These are phyloP conservation scores for Pichia sp. DNA, from an alignment of 1,139 yeast species.

Conservation along the genomic window DNA sequence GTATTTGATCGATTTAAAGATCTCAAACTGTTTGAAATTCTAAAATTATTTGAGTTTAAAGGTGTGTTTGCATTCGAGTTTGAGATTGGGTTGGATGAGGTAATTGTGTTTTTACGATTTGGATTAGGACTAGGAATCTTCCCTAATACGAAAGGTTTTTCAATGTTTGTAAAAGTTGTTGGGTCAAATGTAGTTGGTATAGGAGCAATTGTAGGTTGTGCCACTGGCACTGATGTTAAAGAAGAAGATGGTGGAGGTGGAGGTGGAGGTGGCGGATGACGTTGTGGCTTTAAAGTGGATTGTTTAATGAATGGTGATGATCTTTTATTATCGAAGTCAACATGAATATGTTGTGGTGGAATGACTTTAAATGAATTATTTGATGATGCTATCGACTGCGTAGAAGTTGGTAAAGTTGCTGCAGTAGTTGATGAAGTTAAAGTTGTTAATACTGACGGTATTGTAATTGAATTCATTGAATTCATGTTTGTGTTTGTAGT, in stretches of 20 bases:
- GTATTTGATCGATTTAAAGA: constrained; percentile 15
- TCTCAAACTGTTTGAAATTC: constrained; percentile 4
- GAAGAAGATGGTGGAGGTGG: background rate
- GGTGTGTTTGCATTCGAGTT: background rate
- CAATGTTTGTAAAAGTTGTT: background rate
- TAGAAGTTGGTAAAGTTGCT: background rate
- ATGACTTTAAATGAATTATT: constrained; percentile 52
- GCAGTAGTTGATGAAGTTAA: background rate
- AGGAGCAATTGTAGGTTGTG: background rate
- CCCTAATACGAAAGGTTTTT: constrained; percentile 2
- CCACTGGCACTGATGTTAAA: background rate
- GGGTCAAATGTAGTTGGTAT: background rate
- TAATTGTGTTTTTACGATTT: background rate
- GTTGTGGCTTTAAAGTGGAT: constrained; percentile 22
- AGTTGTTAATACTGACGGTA: background rate
- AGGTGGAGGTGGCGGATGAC: constrained; percentile 30
- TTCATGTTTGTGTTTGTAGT: background rate
- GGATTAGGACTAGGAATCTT: constrained; percentile 7
- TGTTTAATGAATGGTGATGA: constrained; percentile 56
- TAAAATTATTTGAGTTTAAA: background rate
- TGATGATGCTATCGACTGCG: background rate
- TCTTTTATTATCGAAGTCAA: constrained; percentile 75
- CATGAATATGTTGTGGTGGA: constrained; percentile 58
- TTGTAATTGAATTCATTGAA: background rate
- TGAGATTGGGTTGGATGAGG: background rate